Evolutionary conservation across 208 protist genomes (phyloP), one percentile per base, ranked within the genome.

Genomic region (Crithidia bombi): DNA sequence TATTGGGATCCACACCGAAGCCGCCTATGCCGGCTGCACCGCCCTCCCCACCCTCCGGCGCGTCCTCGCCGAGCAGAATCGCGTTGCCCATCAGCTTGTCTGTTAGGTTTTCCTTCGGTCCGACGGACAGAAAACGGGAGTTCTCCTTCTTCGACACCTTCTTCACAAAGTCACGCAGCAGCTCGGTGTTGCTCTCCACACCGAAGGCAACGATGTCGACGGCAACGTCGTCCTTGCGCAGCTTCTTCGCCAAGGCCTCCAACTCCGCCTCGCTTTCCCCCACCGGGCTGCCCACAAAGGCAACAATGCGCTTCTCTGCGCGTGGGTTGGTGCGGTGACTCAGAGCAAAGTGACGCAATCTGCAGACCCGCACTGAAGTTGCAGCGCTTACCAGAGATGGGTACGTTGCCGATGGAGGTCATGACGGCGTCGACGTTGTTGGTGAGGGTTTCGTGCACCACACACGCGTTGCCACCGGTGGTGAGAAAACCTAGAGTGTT

Each of bases 181-280:
- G 93, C 30, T 85, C 76, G 38, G 84, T 71, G 73, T 99, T 99
- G 35, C 79, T 75, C 28, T 97, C 86, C 21, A 93, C 84, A 56
- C 98, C 98, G 83, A 99, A 99, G 56, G 85, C 91, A 7, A 99
- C 88, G 32, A 99, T 83, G 70, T 99, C 98, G 4, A 99, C 95
- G 10, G 97, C 90, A 25, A 99, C 91, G 71, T 98, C 95, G 72
- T 99, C 97, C 81, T 99, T 99, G 51, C 98, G 97, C 26, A 99
- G 88, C 69, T 94, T 93, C 68, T 96, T 96, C 14, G 93, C 98
- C 39, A 99, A 85, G 72, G 83, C 85, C 32, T 93, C 93, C 19
- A 99, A 76, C 64, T 96, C 87, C 56, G 90, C 88, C 39, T 88
- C 76, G 2, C 75, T 90, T 75, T 98, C 96, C 54, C 77, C 54